Evolutionary conservation across 192 early-diverging fungal species (phyloP), one percentile per base, ranked within the genome.

Genomic region (Cetraspora pellucida): DNA sequence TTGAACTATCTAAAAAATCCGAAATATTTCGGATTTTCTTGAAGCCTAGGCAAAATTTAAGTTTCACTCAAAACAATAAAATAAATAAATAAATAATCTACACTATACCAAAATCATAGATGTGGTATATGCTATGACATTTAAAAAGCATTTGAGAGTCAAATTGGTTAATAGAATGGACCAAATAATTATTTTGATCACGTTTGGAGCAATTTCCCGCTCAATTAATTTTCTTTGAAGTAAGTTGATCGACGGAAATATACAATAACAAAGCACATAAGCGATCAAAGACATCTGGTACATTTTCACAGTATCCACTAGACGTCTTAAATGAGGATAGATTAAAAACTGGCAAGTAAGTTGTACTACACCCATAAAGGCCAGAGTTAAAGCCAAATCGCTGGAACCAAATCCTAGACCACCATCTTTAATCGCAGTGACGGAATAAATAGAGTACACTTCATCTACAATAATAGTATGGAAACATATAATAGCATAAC

Each of bases 401-500:
- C 64, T 78, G 3, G 86, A 75, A 17, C 50, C 75, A 77, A 78
- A 81, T 9, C 84, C 85, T 5, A 89, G 59, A 14, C 88, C 88
- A 74, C 86, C 83, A 30, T 79, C 79, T 17, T 47, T 43, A 43
- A 82, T 16, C 9, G 74, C 76, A 19, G 83, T 81, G 0, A 85
- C 86, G 0, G 81, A 79, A 25, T 77, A 87, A 17, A 87, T 68
- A 16, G 78, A 76, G 65, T 80, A 84, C 8, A 89, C 77, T 74
- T 87, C 88, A 59, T 89, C 88, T 65, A 86, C 86, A 2, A 86
- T 54, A 49, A 84, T 86, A 11, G 82, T 72, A 66, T 87, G 85
- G 4, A 89, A 82, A 10, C 79, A 82, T 44, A 85, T 59, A 28
- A 85, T 55, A 0, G 79, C 78, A 54, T 79, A 81, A 17, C 77